phyloP scores from a whole-genome alignment of 345 rosid genomes.

The Salix suchowensis region DNA sequence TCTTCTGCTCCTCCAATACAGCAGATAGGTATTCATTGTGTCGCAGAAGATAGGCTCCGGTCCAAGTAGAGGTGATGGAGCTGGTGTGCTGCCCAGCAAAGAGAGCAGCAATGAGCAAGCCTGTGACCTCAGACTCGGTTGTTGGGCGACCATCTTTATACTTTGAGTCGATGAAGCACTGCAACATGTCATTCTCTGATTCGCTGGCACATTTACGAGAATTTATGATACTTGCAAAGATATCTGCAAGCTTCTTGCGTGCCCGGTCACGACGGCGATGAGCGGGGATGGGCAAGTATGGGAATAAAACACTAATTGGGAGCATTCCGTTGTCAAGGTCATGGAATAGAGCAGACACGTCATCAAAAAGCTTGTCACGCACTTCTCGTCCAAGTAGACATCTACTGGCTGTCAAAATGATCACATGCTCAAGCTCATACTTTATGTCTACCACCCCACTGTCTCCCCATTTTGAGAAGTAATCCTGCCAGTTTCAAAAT shows the following conservation, averaged over 20 bases:
- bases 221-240: slow-evolving; percentile 67
- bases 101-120: slow-evolving; percentile 92
- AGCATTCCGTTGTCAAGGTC: slow-evolving; percentile 98
- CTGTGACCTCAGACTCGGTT: slow-evolving; percentile 80
- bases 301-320: slow-evolving; percentile 89
- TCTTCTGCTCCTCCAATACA: slow-evolving; percentile 74
- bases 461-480: slow-evolving; percentile 93
- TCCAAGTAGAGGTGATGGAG: slow-evolving; percentile 96
- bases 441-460: slow-evolving; percentile 88
- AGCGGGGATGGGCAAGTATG: slow-evolving; percentile 90
- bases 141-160: slow-evolving; percentile 89
- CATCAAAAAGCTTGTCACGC: slow-evolving; percentile 90
- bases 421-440: slow-evolving; percentile 85
- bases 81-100: slow-evolving; percentile 99
- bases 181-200: slow-evolving; percentile 90
- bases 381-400: slow-evolving; percentile 90
- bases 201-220: slow-evolving; percentile 67
- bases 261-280: slow-evolving; percentile 90
- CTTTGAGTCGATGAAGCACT: slow-evolving; percentile 91
- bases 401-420: slow-evolving; percentile 97
- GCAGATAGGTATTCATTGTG: slow-evolving; percentile 54
- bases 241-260: slow-evolving; percentile 69
- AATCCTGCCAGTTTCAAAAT: slow-evolving; percentile 49
- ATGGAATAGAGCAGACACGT: slow-evolving; percentile 89
- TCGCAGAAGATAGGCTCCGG: slow-evolving; percentile 81